Evolutionary conservation across 2,329 filamentous ascomycete species (phyloP).

Genomic region (Aspergillus tamarii): DNA sequence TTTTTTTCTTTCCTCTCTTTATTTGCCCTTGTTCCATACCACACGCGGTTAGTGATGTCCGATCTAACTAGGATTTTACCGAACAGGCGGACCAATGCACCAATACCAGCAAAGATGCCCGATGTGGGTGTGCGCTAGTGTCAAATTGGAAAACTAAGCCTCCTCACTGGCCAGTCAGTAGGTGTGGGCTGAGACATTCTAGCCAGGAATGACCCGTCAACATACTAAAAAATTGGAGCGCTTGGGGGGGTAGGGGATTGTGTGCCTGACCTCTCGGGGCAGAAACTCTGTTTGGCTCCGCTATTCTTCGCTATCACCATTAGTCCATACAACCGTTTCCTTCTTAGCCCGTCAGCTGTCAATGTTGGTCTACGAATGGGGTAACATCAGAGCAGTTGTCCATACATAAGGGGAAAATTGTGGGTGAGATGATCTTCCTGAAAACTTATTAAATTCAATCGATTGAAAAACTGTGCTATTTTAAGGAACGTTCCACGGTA

Average conservation of each 20-base stretch:
- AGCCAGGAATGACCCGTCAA: conserved; percentile 9
- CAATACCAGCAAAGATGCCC: conserved; percentile 10
- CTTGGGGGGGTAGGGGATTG: neutral
- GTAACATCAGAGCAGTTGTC: neutral
- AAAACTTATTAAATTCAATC: neutral
- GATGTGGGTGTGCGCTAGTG: conserved; percentile 18
- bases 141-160: conserved; percentile 9
- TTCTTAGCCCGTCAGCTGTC: conserved; percentile 10
- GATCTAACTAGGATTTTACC: neutral
- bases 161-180: conserved; percentile 15
- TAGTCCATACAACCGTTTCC: conserved; percentile 5
- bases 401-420: conserved; percentile 5
- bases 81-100: conserved; percentile 8
- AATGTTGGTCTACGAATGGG: neutral
- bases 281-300: neutral
- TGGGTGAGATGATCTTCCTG: conserved; percentile 1
- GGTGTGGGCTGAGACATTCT: conserved; percentile 19
- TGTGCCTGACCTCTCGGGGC: conserved; percentile 13
- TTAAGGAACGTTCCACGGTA: conserved; percentile 13
- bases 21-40: conserved; percentile 1
- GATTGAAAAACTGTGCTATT: conserved; percentile 10
- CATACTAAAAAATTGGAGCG: neutral
- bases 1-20: conserved; percentile 3
- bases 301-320: neutral
- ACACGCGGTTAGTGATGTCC: neutral